A percentile compares a stretch with the other conserved stretches of the same genome.
Conservation (phyloP, 768 basidiomycete genomes). For the Fomitopsis serialis region DNA sequence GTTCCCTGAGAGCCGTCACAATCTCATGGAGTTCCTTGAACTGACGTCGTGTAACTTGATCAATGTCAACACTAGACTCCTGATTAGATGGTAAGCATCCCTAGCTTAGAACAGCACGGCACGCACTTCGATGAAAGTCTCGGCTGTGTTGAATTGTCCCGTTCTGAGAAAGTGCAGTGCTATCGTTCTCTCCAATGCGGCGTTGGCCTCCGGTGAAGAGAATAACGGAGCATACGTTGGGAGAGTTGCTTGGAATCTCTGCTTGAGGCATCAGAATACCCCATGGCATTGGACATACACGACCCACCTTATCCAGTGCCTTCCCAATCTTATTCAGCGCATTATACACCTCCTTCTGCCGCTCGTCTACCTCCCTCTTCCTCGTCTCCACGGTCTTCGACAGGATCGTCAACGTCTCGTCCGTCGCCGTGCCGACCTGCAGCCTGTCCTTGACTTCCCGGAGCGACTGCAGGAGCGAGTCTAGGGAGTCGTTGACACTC, state of each 20-base stretch:
- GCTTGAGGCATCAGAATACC: background rate
- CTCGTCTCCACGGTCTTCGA: constrained; percentile 55
- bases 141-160: constrained; percentile 73
- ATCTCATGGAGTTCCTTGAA: constrained; percentile 73
- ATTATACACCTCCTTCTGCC: constrained; percentile 84
- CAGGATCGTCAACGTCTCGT: constrained; percentile 45
- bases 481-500: constrained; percentile 55
- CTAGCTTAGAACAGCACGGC: background rate
- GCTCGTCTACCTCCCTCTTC: constrained; percentile 84
- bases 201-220: constrained; percentile 49
- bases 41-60: constrained; percentile 42
- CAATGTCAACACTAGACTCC: constrained; percentile 64
- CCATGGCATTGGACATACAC: constrained; percentile 9
- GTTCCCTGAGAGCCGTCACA: constrained; percentile 55
- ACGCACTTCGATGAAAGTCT: constrained; percentile 56
- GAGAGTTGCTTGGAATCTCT: constrained; percentile 52
- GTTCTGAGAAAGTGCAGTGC: constrained; percentile 76
- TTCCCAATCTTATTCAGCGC: constrained; percentile 78
- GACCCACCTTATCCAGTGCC: constrained; percentile 78
- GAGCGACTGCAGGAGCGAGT: constrained; percentile 56
- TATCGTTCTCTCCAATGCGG: constrained; percentile 64
- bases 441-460: constrained; percentile 50
- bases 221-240: constrained; percentile 68
- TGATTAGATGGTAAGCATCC: constrained; percentile 24
- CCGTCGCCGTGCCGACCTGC: constrained; percentile 41